These are phyloP conservation scores for Lentinus brumalis DNA, from an alignment of 768 basidiomycete species.

Conservation along the genomic window DNA sequence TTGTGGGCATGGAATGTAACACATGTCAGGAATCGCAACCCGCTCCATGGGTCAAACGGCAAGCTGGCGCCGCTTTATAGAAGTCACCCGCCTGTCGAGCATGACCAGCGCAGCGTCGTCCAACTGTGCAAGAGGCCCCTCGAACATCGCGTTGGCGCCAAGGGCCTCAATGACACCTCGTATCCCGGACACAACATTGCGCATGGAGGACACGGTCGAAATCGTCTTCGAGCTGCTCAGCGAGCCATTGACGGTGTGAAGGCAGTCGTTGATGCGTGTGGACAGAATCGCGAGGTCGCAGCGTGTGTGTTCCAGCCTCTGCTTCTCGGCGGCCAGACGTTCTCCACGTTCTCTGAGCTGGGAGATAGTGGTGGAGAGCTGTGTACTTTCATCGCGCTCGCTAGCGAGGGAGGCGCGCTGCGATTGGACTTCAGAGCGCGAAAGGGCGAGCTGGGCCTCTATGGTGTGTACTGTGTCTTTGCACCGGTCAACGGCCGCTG, in stretches of 20 bases:
- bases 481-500: neutral
- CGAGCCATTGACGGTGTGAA: neutral
- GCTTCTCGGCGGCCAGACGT: neutral
- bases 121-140: neutral
- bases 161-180: neutral
- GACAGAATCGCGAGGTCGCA: neutral
- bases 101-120: neutral
- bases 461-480: neutral
- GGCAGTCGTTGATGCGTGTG: conserved; percentile 3
- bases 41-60: neutral
- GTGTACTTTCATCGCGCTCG: neutral
- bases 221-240: conserved; percentile 5
- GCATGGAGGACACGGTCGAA: neutral
- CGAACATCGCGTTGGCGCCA: conserved; percentile 2
- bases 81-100: neutral
- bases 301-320: neutral
- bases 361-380: neutral
- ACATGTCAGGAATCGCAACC: neutral
- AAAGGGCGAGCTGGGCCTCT: neutral
- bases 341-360: neutral
- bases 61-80: neutral
- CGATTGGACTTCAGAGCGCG: neutral
- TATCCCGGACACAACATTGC: conserved; percentile 1
- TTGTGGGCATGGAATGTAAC: too few species aligned
- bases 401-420: neutral